Conservation (phyloP, 2,329 filamentous ascomycete species). For the Diaporthe sp. region DNA sequence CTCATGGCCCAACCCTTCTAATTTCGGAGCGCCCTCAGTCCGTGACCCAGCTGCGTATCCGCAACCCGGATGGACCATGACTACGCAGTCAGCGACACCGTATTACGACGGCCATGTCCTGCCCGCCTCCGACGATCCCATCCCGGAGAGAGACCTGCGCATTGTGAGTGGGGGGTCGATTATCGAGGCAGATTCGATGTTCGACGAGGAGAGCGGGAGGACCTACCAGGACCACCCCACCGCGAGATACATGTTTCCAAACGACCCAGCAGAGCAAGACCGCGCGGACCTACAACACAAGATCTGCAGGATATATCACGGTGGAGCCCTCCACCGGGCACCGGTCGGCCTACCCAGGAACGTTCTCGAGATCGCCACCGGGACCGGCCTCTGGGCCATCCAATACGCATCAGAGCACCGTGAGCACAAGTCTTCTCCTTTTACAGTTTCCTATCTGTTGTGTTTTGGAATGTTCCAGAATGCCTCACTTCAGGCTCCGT, state of each 20-base stretch:
- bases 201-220: constrained; percentile 20
- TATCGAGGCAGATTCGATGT: constrained; percentile 1
- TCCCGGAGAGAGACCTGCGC: not conserved
- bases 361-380: constrained; percentile 8
- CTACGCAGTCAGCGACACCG: not conserved
- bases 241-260: not conserved
- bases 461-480: not conserved
- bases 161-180: constrained; percentile 5
- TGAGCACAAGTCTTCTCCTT: not conserved
- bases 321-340: not conserved
- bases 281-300: not conserved
- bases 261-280: constrained; percentile 11
- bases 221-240: constrained; percentile 13
- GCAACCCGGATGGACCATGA: not conserved
- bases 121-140: not conserved
- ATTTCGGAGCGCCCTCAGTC: not conserved
- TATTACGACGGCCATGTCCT: not conserved
- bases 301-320: not conserved
- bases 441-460: too few species aligned
- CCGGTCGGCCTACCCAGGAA: not conserved
- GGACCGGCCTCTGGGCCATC: not conserved
- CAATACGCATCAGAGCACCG: constrained; percentile 1
- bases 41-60: not conserved
- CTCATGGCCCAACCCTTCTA: not conserved
- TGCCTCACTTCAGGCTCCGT: too few species aligned